Evolutionary conservation across 495 filamentous ascomycete species (phyloP).

Genomic region (Amorphotheca resinae): DNA sequence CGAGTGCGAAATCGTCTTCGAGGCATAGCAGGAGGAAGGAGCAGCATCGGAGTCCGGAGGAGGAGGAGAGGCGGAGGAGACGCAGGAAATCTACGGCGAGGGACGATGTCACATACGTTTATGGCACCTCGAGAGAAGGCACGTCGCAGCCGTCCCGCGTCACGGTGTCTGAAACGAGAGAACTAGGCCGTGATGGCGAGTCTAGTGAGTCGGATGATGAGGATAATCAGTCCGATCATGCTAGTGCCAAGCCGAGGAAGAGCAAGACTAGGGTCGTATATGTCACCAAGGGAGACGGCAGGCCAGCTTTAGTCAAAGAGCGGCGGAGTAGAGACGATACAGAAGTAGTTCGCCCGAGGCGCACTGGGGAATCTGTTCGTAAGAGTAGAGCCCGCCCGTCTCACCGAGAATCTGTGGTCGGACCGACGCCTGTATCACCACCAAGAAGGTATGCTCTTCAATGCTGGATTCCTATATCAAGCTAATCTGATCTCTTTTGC

Average conservation of each 20-base stretch:
- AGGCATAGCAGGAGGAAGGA: constrained; percentile 9
- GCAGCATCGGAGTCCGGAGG: constrained; percentile 11
- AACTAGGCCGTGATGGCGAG: constrained; percentile 13
- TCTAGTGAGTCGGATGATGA: constrained; percentile 11
- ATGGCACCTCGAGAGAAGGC: constrained; percentile 8
- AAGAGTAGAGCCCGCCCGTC: constrained; percentile 11
- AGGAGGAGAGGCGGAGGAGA: constrained; percentile 10
- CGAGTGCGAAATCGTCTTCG: constrained; percentile 5
- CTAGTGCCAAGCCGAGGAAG: constrained; percentile 8
- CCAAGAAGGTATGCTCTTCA: constrained; percentile 7
- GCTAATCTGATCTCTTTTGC: constrained; percentile 6
- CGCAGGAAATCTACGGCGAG: constrained; percentile 7
- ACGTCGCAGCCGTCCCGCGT: constrained; percentile 3
- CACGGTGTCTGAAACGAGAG: constrained; percentile 10
- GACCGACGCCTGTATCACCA: constrained; percentile 5
- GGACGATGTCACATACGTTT: constrained; percentile 12
- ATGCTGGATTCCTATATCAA: neutral
- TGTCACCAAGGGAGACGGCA: constrained; percentile 8
- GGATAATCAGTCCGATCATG: neutral
- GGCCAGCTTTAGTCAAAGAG: constrained; percentile 3
- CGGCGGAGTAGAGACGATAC: neutral
- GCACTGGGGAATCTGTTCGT: constrained; percentile 5
- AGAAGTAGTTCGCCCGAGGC: constrained; percentile 4
- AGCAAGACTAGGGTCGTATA: constrained; percentile 16
- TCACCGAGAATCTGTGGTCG: constrained; percentile 11